Conservation (phyloP, 345 rosid genomes). For the Populus alba region DNA sequence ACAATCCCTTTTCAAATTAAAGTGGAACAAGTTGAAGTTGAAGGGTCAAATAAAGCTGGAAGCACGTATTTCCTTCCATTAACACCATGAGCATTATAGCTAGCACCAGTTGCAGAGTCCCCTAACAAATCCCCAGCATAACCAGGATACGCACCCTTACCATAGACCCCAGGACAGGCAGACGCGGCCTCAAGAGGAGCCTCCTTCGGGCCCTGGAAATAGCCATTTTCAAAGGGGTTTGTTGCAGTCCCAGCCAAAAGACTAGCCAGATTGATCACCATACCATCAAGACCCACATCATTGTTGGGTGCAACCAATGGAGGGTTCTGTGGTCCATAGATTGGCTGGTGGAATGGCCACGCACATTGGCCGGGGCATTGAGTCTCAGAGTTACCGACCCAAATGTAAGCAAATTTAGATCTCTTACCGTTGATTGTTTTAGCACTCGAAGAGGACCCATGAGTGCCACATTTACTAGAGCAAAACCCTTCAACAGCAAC, state of each 20-base stretch:
- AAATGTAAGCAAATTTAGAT: constrained; percentile 20
- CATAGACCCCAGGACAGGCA: constrained; percentile 15
- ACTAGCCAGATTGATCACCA: too few relatives aligned
- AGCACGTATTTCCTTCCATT: constrained; percentile 26
- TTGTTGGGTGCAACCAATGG: too few relatives aligned
- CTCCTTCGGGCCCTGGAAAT: constrained; percentile 19
- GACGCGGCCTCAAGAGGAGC: constrained; percentile 25
- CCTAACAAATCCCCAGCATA: constrained; percentile 19
- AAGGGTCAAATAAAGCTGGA: constrained; percentile 19
- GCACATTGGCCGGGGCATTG: constrained; percentile 29
- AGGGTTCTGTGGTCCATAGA: too few relatives aligned
- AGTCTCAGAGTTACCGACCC: constrained; percentile 26
- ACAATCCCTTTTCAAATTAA: not conserved
- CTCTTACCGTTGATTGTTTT: not conserved
- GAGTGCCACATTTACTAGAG: constrained; percentile 22
- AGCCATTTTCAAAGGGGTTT: constrained; percentile 13
- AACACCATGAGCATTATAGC: constrained; percentile 23
- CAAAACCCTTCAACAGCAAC: constrained; percentile 29
- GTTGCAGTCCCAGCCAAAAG: too few relatives aligned
- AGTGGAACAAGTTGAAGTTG: constrained; percentile 11
- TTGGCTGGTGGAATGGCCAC: constrained; percentile 25
- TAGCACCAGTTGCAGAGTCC: constrained; percentile 20
- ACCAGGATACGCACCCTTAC: constrained; percentile 23
- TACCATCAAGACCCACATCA: too few relatives aligned
- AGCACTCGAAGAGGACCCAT: not conserved